A percentile compares a stretch with the other conserved stretches of the same genome.
phyloP scores from a whole-genome alignment of 441 rosid species.

The Capsella rubella region DNA sequence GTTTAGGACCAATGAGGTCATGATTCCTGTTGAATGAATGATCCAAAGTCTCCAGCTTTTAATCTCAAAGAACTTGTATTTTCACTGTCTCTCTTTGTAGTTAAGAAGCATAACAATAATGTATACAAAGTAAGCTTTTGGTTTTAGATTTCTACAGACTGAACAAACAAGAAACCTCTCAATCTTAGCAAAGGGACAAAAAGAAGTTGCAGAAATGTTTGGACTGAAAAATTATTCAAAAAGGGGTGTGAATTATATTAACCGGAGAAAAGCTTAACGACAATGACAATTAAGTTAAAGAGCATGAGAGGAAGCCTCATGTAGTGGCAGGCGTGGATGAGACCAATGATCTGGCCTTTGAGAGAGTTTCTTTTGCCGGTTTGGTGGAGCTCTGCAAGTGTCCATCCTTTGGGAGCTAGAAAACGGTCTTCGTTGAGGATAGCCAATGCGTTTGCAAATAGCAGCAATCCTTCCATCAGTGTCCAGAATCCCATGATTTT shows the following conservation, averaged over 20 bases:
- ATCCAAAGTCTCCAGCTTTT: constrained; percentile 22
- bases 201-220: constrained; percentile 5
- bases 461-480: constrained; percentile 68
- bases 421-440: constrained; percentile 85
- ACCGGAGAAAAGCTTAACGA: constrained; percentile 67
- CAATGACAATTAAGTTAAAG: constrained; percentile 62
- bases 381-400: constrained; percentile 69
- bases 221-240: constrained; percentile 16
- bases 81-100: constrained; percentile 12
- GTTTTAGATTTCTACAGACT: neutral
- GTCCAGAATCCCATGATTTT: constrained; percentile 78
- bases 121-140: constrained; percentile 17
- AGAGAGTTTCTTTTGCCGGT: constrained; percentile 62
- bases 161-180: constrained; percentile 16
- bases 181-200: constrained; percentile 7
- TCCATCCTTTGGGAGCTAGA: constrained; percentile 82
- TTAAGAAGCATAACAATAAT: constrained; percentile 24
- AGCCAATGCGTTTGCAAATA: constrained; percentile 86
- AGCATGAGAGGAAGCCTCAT: constrained; percentile 82
- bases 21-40: constrained; percentile 76
- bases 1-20: constrained; percentile 79
- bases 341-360: constrained; percentile 77
- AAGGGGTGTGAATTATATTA: constrained; percentile 33
- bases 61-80: constrained; percentile 9
- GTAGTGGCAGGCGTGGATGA: constrained; percentile 82